phyloP scores from a whole-genome alignment of 2,329 filamentous ascomycete species.

The Aspergillus chevalieri region DNA sequence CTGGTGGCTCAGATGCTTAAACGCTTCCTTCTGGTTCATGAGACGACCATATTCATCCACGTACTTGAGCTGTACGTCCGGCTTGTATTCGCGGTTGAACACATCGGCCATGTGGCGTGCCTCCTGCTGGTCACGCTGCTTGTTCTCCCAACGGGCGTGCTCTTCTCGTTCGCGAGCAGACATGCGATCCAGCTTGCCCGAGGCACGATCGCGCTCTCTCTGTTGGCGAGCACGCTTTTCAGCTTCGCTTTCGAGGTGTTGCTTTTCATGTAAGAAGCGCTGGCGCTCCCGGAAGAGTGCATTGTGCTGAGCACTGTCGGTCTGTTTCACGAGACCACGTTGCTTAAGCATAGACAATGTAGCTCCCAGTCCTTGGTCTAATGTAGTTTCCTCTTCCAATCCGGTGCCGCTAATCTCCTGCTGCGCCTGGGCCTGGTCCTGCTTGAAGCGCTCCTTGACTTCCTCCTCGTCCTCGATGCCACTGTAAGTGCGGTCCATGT shows the following conservation, averaged over 20 bases:
- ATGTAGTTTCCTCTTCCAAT: constrained; percentile 75
- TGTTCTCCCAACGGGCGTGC: constrained; percentile 80
- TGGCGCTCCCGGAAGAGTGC: constrained; percentile 64
- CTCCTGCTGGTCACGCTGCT: constrained; percentile 76
- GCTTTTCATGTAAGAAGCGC: constrained; percentile 73
- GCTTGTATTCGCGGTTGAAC: constrained; percentile 82
- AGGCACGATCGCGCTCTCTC: constrained; percentile 80
- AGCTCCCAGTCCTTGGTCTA: constrained; percentile 72
- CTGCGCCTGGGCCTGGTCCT: constrained; percentile 39
- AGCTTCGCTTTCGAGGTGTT: constrained; percentile 68
- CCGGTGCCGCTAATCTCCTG: constrained; percentile 57
- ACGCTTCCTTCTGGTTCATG: constrained; percentile 92
- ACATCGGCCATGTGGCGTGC: constrained; percentile 76
- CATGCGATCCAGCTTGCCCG: constrained; percentile 79
- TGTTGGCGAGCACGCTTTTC: constrained; percentile 73
- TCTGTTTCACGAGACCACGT: constrained; percentile 69
- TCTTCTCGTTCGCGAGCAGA: constrained; percentile 87
- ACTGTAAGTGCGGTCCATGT: constrained; percentile 49
- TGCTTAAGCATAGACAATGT: constrained; percentile 77
- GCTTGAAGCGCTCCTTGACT: constrained; percentile 44
- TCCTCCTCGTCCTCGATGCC: constrained; percentile 48
- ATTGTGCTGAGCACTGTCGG: constrained; percentile 59
- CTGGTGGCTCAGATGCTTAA: constrained; percentile 93
- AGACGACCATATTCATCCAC: constrained; percentile 78
- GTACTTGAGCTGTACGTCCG: constrained; percentile 84